Conservation (phyloP, 257 asterid species). For the Leptodermis oblonga region DNA sequence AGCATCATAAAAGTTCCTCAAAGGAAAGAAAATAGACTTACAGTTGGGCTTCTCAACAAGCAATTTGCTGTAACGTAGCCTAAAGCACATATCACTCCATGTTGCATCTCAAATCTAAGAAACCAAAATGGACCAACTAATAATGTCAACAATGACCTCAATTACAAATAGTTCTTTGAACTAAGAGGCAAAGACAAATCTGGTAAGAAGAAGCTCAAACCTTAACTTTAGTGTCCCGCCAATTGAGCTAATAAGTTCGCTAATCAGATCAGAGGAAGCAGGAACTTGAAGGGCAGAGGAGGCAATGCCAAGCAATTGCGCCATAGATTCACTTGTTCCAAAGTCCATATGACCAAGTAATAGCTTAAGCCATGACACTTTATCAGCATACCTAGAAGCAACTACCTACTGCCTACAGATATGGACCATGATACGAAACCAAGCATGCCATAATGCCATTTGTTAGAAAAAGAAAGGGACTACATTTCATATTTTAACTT, state of each 20-base stretch:
- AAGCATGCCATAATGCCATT: background rate
- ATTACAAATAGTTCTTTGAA: background rate
- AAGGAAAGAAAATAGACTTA: conserved; percentile 39
- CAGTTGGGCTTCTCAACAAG: conserved; percentile 59
- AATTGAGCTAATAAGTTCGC: conserved; percentile 57
- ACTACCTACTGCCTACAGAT: conserved; percentile 68
- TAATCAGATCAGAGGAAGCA: conserved; percentile 57
- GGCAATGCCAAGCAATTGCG: conserved; percentile 90
- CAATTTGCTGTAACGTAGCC: conserved; percentile 91
- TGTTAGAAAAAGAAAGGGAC: background rate
- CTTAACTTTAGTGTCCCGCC: conserved; percentile 63
- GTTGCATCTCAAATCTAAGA: conserved; percentile 92
- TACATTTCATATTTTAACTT: background rate
- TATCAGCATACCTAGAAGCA: conserved; percentile 68
- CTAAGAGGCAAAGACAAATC: conserved; percentile 10
- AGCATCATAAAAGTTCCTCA: background rate
- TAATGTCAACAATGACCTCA: conserved; percentile 14
- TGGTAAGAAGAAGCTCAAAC: conserved; percentile 30
- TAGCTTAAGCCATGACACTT: conserved; percentile 75
- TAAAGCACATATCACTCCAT: conserved; percentile 72
- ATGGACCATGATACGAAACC: conserved; percentile 26
- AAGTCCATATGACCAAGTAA: conserved; percentile 71
- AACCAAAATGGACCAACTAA: conserved; percentile 20
- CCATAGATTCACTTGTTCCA: conserved; percentile 86
- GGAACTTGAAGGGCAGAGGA: conserved; percentile 64